Conservation (phyloP, 768 basidiomycete species). For the Pisolithus albus region DNA sequence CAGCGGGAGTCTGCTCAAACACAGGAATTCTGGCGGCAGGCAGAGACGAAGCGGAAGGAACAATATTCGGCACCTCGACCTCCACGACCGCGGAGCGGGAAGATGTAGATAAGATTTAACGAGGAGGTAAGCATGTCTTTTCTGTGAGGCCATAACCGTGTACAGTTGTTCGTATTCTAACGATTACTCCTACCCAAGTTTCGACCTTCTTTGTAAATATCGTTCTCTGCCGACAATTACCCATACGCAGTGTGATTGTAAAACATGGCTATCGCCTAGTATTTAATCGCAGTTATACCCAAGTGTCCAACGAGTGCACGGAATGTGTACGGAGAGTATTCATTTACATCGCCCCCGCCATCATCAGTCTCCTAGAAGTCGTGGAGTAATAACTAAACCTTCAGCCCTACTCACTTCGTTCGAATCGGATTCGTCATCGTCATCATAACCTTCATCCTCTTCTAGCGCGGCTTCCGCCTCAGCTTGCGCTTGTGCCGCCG, state of each 20-base stretch:
- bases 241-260: constrained; percentile 21
- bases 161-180: not conserved
- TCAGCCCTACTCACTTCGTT: constrained; percentile 13
- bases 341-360: constrained; percentile 14
- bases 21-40: constrained; percentile 54
- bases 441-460: constrained; percentile 50
- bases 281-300: constrained; percentile 6
- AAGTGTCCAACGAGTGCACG: constrained; percentile 7
- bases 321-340: constrained; percentile 18
- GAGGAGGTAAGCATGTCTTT: constrained; percentile 12
- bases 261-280: constrained; percentile 3
- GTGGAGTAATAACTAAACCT: constrained; percentile 8
- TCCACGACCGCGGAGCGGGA: constrained; percentile 33
- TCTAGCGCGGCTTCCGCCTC: constrained; percentile 73
- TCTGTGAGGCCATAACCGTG: not conserved
- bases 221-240: constrained; percentile 15
- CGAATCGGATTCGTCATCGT: constrained; percentile 29
- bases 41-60: constrained; percentile 40
- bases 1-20: constrained; percentile 52
- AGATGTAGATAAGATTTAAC: constrained; percentile 39
- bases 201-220: constrained; percentile 29
- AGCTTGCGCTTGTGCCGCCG: constrained; percentile 69
- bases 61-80: constrained; percentile 38
- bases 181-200: constrained; percentile 5
- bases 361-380: constrained; percentile 10